phyloP scores from a whole-genome alignment of 2,329 filamentous ascomycete species.

The Aspergillus quadrilineatus region DNA sequence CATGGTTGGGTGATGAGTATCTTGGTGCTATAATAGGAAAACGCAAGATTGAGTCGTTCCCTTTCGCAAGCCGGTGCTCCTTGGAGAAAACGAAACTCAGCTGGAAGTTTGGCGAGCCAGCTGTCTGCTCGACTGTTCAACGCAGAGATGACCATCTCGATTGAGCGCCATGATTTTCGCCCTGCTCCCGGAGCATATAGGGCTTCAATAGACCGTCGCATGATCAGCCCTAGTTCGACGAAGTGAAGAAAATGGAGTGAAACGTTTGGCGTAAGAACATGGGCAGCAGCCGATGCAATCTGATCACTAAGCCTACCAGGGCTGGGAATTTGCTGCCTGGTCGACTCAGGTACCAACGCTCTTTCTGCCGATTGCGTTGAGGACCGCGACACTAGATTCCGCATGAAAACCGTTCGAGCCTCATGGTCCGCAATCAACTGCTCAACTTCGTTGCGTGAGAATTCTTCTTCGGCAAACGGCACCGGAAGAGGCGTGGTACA shows the following conservation, averaged over 20 bases:
- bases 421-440: slow-evolving; percentile 37
- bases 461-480: slow-evolving; percentile 41
- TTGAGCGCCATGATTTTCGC: slow-evolving; percentile 37
- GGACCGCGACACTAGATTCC: slow-evolving; percentile 22
- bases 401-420: slow-evolving; percentile 31
- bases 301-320: slow-evolving; percentile 22
- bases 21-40: slow-evolving; percentile 45
- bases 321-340: slow-evolving; percentile 13
- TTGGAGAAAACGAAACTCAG: slow-evolving; percentile 37
- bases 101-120: slow-evolving; percentile 41
- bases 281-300: slow-evolving; percentile 25
- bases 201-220: slow-evolving; percentile 37
- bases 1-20: slow-evolving; percentile 46
- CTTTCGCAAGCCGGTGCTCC: slow-evolving; percentile 29
- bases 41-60: slow-evolving; percentile 38
- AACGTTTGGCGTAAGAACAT: slow-evolving; percentile 35
- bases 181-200: slow-evolving; percentile 41
- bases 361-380: slow-evolving; percentile 13
- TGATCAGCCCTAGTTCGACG: slow-evolving; percentile 38
- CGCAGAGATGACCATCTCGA: slow-evolving; percentile 35
- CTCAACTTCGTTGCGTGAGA: slow-evolving; percentile 30
- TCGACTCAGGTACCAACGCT: slow-evolving; percentile 14
- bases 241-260: slow-evolving; percentile 42
- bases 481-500: slow-evolving; percentile 45
- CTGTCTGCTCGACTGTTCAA: slow-evolving; percentile 37